Percentiles rank a stretch among this genome's conserved stretches.
These are phyloP conservation scores for Aspergillus hancockii DNA, from an alignment of 495 filamentous ascomycete genomes.

Conservation along the genomic window DNA sequence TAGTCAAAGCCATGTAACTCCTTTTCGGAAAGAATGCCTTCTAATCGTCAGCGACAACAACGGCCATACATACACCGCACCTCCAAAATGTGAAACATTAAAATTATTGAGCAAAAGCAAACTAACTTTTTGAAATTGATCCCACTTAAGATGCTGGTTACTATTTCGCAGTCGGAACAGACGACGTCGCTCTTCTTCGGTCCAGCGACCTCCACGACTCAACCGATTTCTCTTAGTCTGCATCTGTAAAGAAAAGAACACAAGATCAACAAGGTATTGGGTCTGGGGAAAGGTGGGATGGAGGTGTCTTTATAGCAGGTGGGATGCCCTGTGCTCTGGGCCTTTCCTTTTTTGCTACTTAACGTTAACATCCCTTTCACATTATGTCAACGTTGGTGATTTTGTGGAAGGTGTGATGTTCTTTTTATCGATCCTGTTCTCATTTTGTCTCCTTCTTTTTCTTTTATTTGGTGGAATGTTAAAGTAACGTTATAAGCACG, in stretches of 20 bases:
- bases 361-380: too few relatives aligned
- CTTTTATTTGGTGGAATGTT: too few relatives aligned
- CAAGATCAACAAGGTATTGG: too few relatives aligned
- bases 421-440: too few relatives aligned
- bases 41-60: not conserved
- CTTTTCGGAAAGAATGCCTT: not conserved
- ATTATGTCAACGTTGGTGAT: too few relatives aligned
- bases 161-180: not conserved
- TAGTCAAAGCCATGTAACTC: not conserved
- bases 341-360: too few relatives aligned
- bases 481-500: too few relatives aligned
- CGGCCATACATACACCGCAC: not conserved
- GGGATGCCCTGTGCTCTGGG: too few relatives aligned
- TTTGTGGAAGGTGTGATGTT: too few relatives aligned
- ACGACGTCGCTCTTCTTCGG: not conserved
- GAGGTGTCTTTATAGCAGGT: too few relatives aligned
- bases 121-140: not conserved
- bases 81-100: not conserved
- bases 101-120: not conserved
- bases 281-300: too few relatives aligned
- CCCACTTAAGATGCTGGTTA: not conserved
- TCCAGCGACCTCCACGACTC: not conserved
- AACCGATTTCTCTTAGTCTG: not conserved
- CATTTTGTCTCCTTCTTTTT: too few relatives aligned
- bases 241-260: not conserved